phyloP scores from a whole-genome alignment of 257 asterid species.

The Nemophila menziesii region DNA sequence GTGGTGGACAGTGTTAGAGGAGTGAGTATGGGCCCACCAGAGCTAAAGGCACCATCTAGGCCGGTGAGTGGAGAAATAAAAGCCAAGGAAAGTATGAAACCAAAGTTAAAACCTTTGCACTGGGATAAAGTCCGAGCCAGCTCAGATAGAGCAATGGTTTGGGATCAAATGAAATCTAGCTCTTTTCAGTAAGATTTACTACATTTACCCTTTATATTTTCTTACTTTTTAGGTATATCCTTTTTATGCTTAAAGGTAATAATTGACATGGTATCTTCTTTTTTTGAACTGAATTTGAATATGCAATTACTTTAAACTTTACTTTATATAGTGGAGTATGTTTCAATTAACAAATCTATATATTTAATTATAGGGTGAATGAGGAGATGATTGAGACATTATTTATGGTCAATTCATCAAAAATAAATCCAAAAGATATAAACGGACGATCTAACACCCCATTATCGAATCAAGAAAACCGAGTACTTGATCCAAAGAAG shows the following conservation, averaged over 20 bases:
- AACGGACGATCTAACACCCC: constrained; percentile 18
- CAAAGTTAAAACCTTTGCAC: constrained; percentile 67
- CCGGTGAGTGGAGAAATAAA: constrained; percentile 18
- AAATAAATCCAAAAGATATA: constrained; percentile 29
- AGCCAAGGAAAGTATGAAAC: constrained; percentile 36
- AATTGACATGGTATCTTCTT: background rate
- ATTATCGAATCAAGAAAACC: constrained; percentile 33
- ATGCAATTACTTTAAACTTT: background rate
- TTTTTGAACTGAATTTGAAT: background rate
- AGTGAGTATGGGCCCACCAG: constrained; percentile 39
- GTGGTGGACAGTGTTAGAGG: constrained; percentile 11
- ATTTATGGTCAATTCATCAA: constrained; percentile 38
- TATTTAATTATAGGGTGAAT: constrained; percentile 45
- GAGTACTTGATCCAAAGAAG: constrained; percentile 61
- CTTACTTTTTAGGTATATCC: too few species aligned
- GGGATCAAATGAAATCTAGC: constrained; percentile 71
- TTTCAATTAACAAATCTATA: background rate
- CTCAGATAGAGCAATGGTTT: constrained; percentile 63
- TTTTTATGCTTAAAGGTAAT: background rate
- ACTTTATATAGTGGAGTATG: background rate
- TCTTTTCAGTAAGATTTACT: constrained; percentile 58
- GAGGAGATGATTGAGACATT: constrained; percentile 76
- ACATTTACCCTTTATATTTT: background rate
- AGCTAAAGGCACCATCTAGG: constrained; percentile 44
- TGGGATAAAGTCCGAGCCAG: constrained; percentile 87